Conservation (phyloP, 164 flowering plant species). For the Vitis riparia region DNA sequence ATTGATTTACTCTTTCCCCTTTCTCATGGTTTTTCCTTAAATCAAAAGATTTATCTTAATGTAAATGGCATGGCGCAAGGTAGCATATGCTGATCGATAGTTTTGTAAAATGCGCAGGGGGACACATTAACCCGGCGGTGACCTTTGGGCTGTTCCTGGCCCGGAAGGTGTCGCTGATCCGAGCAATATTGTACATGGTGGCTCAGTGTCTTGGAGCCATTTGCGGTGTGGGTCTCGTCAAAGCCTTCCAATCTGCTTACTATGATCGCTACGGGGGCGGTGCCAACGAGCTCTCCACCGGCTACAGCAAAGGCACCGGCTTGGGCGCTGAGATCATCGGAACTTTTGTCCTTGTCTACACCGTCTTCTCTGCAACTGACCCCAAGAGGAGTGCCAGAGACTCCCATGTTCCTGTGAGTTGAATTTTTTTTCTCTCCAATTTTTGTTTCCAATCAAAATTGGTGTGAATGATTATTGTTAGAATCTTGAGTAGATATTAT, state of each 20-base stretch:
- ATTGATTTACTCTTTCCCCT: too few species aligned
- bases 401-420: constrained; percentile 41
- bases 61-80: too few species aligned
- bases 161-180: constrained; percentile 36
- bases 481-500: too few species aligned
- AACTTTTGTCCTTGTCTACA: constrained; percentile 40
- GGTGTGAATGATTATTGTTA: too few species aligned
- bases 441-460: too few species aligned
- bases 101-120: constrained; percentile 14
- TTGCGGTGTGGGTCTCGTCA: constrained; percentile 42
- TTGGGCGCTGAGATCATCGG: constrained; percentile 39
- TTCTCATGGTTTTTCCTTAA: too few species aligned
- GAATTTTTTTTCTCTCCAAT: too few species aligned
- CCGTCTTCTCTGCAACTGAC: constrained; percentile 48
- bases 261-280: constrained; percentile 39
- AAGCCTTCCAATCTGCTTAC: constrained; percentile 31
- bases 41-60: too few species aligned
- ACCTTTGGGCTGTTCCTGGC: constrained; percentile 46
- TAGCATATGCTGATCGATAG: too few species aligned
- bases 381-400: constrained; percentile 48
- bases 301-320: constrained; percentile 35
- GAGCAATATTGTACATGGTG: constrained; percentile 50
- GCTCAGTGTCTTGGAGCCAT: constrained; percentile 47
- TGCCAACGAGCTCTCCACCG: constrained; percentile 28
- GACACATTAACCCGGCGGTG: constrained; percentile 35